Base-by-base conservation (phyloP, 179 eudicot species). In the Gypsophila paniculata region DNA sequence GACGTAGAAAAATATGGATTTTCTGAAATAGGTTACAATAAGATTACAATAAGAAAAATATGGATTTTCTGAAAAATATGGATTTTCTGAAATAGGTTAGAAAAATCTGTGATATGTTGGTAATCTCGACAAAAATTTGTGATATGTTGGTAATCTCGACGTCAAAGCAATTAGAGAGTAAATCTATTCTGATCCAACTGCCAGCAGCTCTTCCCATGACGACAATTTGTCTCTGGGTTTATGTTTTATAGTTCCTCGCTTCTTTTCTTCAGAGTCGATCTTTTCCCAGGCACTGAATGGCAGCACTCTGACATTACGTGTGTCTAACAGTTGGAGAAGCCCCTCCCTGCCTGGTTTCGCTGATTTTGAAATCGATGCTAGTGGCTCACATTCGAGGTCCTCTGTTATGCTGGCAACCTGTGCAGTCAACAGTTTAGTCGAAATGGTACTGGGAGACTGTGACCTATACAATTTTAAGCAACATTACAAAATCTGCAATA, bases 311-410 rank as follows among this genome's bases (percentile, higher is more conserved):
- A 82, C 87, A 72, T 82, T 84, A 46, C 93, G 84, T 18, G 70
- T 38, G 64, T 88, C 89, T 69, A 94, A 74, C 48, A 94, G 70
- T 38, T 84, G 81, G 29, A 80, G 78, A 25, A 91, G 96, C 42
- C 96, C 97, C 76, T 88, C 89, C 70, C 95, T 85, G 17, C 97
- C 97, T 18, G 88, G 86, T 80, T 88, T 91, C 44, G 86, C 72
- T 60, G 76, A 65, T 73, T 80, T 82, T 71, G 87, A 82, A 19
- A 54, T 21, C 38, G 87, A 73, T 29, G 71, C 74, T 70, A 88
- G 66, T 18, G 74, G 77, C 71, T 87, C 96, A 55, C 73, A 80
- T 25, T 75, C 73, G 19, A 91, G 82, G 80, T 91, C 97, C 65
- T 88, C 96, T 55, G 82, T 80, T 19, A 94, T 86, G 86, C 88